Base-by-base conservation (phyloP, 306 rosid genomes). In the Quercus ilex region DNA sequence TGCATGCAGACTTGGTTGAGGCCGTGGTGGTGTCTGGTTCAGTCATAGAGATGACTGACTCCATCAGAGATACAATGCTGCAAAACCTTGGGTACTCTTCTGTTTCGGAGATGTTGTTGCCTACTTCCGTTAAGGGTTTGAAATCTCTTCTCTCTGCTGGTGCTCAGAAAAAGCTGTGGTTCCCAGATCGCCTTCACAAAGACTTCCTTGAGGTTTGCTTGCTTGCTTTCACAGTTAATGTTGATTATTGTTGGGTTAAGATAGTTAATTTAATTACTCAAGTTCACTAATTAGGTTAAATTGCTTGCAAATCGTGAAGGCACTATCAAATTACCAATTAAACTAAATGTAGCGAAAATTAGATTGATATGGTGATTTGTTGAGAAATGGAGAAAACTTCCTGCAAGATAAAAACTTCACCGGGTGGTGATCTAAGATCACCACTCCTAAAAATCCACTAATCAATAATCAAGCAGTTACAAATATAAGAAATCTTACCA, bases 161-260 rank as follows among this genome's bases (percentile, higher is more conserved):
- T 8, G 23, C 82, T 53, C 69, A 94, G 60, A 90, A 71, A 80
- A 92, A 92, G 62, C 73, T 88, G 1, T 74, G 72, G 74, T 80
- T 94, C 18, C 97, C 97, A 1, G 78, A 88, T 46, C 84, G 91
- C 23, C 74, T 92, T 1, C 77, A 79, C 58, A 78, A 72, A 19
- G 92, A 94, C 33, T 94, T 73, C 75, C 91, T 94, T 10, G 79
- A 90, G 97, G 98, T 89, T 72, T 63, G 87, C 19, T 46, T 12
- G 53, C 53, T 9, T 12, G 53, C 14, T 46, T 46, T 2, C 53
- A 4, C 67, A 17, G 62, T 0, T 5, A 11, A 6, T 38, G 10
- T 38, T 38, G 10, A 38, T 38, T 6, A 38, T 38, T 38, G 43
- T 38, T 38, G 11, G 0, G 0, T 38, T 38, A 38, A 6, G 2